These are phyloP conservation scores for Rhododendron molle DNA, from an alignment of 148 eudicot species.

Conservation along the genomic window DNA sequence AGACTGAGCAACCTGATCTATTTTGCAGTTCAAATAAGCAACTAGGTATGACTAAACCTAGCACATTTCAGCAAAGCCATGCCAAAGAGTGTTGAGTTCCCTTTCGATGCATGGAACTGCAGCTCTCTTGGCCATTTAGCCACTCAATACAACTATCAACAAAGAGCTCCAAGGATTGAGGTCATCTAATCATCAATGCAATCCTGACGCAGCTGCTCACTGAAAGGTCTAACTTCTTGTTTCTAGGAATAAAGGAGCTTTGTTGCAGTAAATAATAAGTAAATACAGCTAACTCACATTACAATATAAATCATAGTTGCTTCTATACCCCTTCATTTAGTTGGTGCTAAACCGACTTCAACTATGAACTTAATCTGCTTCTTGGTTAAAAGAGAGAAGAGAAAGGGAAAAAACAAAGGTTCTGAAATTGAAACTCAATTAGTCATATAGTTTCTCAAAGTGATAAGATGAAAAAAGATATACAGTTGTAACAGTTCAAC, in stretches of 20 bases:
- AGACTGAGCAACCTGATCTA: background rate
- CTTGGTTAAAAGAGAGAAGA: background rate
- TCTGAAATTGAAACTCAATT: background rate
- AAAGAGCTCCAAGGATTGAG: background rate
- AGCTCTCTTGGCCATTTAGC: background rate
- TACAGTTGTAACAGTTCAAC: background rate
- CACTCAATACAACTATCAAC: background rate
- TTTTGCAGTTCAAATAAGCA: background rate
- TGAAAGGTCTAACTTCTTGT: background rate
- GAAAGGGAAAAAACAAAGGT: background rate
- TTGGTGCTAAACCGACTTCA: background rate
- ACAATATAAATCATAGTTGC: background rate
- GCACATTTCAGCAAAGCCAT: background rate
- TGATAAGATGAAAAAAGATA: background rate
- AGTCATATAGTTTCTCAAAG: background rate
- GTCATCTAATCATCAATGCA: background rate
- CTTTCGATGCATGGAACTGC: background rate
- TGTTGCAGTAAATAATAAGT: background rate
- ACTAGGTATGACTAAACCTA: background rate
- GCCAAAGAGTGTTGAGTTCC: background rate
- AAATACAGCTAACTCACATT: slow-evolving; percentile 2
- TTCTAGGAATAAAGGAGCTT: background rate
- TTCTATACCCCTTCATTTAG: background rate
- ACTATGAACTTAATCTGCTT: background rate
- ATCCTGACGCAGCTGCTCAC: background rate